Base-by-base conservation (phyloP, 1,139 yeast genomes). In the Casaregolazyma lundiana region DNA sequence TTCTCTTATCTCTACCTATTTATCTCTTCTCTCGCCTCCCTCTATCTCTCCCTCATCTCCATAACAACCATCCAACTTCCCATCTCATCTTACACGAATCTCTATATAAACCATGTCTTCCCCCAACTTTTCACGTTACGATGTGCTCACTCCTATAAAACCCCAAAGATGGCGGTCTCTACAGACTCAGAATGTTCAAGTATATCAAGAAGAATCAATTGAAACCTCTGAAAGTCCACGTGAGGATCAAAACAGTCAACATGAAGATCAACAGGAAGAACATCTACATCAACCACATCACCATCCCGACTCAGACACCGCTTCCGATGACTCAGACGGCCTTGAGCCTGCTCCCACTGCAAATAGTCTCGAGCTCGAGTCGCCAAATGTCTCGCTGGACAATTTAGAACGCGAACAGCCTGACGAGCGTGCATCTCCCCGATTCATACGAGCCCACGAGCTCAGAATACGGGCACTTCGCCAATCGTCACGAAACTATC, bases 331-430 rank as follows among this genome's bases (percentile, higher is more conserved):
- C 16, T 26, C 32, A 3, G 41, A 38, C 29, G 35, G 39, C n/a
- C 44, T 41, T 17, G 44, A 41, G 26, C 44, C 44, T 9, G 39
- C 44, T 16, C 44, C 44, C 18, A 30, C 35, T 6, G 44, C 44
- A 4, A 32, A 34, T 2, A 34, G 39, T 16, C 24, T 41, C 21
- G 44, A 41, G 32, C 32, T 40, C 16, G 43, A 40, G 17, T 21
- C 34, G 13, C 43, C 43, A 2, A 26, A 19, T 2, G 43, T 35
- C 3, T 35, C 43, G 3, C 11, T 40, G 26, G 16, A 29, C 11
- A 11, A 17, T 16, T 19, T 32, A 8, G 20, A 40, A 2, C 18
- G 21, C 21, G n/a, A 19, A 6, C 13, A 16, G 2, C 19, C 22
- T 4, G 20, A 21, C 7, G 24, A 21, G 19, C 29, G 18, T 22